Percentiles rank a stretch among this genome's conserved stretches.
Evolutionary conservation across 139 green algal species (phyloP).

Genomic region (Klebsormidium nitens): DNA sequence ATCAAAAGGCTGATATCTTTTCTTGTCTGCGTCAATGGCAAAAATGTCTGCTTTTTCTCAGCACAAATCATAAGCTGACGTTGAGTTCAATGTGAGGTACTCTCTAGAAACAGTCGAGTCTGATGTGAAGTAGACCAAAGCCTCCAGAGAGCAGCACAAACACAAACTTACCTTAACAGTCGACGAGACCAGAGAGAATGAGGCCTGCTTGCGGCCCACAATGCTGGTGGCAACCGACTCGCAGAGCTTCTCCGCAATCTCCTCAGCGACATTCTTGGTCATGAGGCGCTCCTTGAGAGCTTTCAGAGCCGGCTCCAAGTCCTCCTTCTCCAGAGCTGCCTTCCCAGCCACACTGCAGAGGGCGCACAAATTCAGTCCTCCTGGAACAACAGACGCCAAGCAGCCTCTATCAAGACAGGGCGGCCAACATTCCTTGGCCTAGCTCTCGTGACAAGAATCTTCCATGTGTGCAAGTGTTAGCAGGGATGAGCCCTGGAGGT

Average conservation of each 20-base stretch:
- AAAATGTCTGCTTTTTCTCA: background rate
- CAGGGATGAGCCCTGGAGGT: no score
- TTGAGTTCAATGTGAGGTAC: no score
- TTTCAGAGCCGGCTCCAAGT: constrained; percentile 76
- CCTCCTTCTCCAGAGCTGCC: constrained; percentile 58
- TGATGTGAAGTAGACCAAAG: no score
- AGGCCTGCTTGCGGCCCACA: constrained; percentile 74
- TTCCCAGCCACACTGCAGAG: constrained; percentile 56
- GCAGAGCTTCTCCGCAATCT: constrained; percentile 85
- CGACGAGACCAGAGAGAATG: constrained; percentile 71
- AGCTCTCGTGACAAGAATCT: no score
- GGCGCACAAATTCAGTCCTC: background rate
- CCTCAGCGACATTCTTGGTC: constrained; percentile 95
- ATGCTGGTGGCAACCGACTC: constrained; percentile 66
- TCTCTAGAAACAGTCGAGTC: no score
- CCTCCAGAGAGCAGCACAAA: background rate
- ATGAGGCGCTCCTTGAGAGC: constrained; percentile 91
- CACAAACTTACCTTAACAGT: constrained; percentile 37
- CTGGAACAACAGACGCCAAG: background rate
- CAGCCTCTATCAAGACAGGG: background rate
- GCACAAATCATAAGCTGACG: background rate
- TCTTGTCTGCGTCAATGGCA: constrained; percentile 39
- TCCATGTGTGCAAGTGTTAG: no score
- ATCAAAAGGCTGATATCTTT: constrained; percentile 35
- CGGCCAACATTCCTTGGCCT: background rate